These are phyloP conservation scores for Mangifera indica DNA, from an alignment of 345 rosid species.

Conservation along the genomic window DNA sequence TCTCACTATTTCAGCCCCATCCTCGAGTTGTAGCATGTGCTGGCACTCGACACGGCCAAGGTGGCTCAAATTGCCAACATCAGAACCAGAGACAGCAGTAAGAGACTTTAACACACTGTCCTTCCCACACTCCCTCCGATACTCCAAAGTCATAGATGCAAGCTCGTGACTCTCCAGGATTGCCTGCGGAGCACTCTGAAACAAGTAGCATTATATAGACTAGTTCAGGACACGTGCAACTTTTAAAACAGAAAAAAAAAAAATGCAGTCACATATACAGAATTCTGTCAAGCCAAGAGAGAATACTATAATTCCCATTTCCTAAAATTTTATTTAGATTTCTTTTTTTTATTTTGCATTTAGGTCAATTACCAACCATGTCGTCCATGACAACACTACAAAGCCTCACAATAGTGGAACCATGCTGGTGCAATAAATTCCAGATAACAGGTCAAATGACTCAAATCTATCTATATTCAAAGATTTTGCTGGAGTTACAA, in stretches of 20 bases:
- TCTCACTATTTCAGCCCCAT: constrained; percentile 85
- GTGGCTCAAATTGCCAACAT: constrained; percentile 40
- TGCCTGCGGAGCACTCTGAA: constrained; percentile 84
- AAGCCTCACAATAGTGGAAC: neutral
- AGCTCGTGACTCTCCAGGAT: constrained; percentile 88
- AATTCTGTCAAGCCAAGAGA: neutral
- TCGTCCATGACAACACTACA: neutral
- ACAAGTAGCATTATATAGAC: constrained; percentile 6
- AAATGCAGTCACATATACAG: no score
- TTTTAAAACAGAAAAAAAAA: neutral
- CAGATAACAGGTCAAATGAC: no score
- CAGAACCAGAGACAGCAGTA: constrained; percentile 56
- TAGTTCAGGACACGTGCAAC: neutral
- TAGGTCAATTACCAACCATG: neutral
- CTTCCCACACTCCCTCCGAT: constrained; percentile 92
- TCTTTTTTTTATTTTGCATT: neutral
- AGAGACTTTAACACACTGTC: constrained; percentile 92
- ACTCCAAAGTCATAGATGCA: constrained; percentile 74
- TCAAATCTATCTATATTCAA: no score
- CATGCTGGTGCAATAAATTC: no score
- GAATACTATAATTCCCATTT: neutral
- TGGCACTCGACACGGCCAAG: constrained; percentile 69
- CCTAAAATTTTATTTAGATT: neutral
- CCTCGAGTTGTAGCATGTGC: constrained; percentile 82
- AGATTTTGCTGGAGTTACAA: no score